Conservation (phyloP, 495 filamentous ascomycete genomes). For the Sabuloglossum arenarium region DNA sequence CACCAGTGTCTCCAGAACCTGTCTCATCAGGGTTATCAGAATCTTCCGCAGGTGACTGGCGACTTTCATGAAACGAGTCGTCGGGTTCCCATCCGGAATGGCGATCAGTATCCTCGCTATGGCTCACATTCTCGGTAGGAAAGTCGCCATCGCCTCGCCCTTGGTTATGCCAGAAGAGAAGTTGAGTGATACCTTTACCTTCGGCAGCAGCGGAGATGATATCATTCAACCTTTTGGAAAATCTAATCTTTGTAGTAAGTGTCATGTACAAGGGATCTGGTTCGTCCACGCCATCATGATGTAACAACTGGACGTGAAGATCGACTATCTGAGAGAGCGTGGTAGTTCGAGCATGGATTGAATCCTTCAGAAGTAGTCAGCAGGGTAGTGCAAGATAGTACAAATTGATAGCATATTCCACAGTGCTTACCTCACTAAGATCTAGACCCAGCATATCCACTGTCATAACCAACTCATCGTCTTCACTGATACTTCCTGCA, state of each 20-base stretch:
- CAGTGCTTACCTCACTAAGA: constrained; percentile 42
- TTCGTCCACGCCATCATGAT: constrained; percentile 34
- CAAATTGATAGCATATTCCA: neutral
- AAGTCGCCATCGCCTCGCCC: neutral
- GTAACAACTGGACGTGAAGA: constrained; percentile 32
- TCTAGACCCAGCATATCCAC: constrained; percentile 48
- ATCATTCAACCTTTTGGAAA: constrained; percentile 24
- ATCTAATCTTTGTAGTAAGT: constrained; percentile 27
- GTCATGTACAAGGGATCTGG: constrained; percentile 34
- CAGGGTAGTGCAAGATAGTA: neutral
- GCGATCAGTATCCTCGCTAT: constrained; percentile 1
- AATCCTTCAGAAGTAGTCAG: constrained; percentile 21
- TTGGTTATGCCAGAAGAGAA: constrained; percentile 19
- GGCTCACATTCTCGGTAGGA: neutral
- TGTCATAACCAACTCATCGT: constrained; percentile 48
- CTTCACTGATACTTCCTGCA: constrained; percentile 37
- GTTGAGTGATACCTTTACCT: constrained; percentile 37
- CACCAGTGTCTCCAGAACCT: neutral
- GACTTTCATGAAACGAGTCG: neutral
- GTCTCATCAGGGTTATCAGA: neutral
- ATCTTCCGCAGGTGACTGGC: neutral
- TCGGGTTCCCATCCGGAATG: neutral
- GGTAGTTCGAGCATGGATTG: constrained; percentile 18
- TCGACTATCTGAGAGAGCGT: constrained; percentile 37
- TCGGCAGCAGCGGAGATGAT: constrained; percentile 26